Evolutionary conservation across 345 rosid species (phyloP).

Genomic region (Erysimum cheiranthoides): DNA sequence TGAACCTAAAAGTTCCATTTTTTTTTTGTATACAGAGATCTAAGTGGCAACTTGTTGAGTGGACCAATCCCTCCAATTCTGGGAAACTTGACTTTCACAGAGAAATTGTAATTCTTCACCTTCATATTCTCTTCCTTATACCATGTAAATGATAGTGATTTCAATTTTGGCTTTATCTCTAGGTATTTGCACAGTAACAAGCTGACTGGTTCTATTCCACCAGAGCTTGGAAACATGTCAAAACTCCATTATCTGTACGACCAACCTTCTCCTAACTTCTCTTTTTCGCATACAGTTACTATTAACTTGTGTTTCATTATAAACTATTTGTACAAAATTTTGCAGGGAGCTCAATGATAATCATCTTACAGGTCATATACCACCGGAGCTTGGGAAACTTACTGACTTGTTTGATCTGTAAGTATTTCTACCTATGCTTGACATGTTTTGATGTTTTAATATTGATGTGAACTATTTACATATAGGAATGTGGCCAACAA

Average conservation of each 20-base stretch:
- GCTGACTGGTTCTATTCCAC: slow-evolving; percentile 84
- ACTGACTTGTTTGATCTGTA: slow-evolving; percentile 96
- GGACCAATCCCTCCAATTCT: slow-evolving; percentile 90
- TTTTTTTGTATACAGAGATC: slow-evolving; percentile 57
- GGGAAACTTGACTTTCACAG: slow-evolving; percentile 89
- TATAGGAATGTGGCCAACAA: slow-evolving; percentile 88
- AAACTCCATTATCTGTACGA: slow-evolving; percentile 91
- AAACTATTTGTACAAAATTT: slow-evolving; percentile 1
- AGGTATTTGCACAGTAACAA: slow-evolving; percentile 89
- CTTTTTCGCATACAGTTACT: neutral
- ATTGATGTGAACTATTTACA: slow-evolving; percentile 25
- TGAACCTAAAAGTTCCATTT: slow-evolving; percentile 7
- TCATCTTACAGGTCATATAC: slow-evolving; percentile 70
- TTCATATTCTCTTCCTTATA: no score
- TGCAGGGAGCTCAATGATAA: slow-evolving; percentile 94
- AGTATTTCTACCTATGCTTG: slow-evolving; percentile 35
- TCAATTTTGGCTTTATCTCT: slow-evolving; percentile 24
- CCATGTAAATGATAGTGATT: neutral
- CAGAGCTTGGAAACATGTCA: slow-evolving; percentile 96
- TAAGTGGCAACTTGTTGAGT: slow-evolving; percentile 84
- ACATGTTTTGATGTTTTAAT: slow-evolving; percentile 13
- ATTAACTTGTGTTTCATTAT: neutral
- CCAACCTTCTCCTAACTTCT: neutral
- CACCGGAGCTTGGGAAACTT: slow-evolving; percentile 95
- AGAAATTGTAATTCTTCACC: slow-evolving; percentile 67